Evolutionary conservation across 1,284 basidiomycete species (phyloP).

Genomic region (Ustilago xerochloae): DNA sequence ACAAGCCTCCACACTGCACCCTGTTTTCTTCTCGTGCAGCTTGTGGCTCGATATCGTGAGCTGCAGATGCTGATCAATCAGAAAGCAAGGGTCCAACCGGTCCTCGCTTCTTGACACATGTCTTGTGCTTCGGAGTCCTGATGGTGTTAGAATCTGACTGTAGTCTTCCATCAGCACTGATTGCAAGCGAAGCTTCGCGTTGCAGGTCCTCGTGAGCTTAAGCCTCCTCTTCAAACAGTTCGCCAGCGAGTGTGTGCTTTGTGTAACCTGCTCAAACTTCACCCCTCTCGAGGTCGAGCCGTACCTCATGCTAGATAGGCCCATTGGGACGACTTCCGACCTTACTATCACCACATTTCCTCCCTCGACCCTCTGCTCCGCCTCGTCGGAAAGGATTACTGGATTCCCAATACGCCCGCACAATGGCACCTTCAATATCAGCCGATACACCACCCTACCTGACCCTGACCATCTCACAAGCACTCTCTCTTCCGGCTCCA

Average conservation of each 20-base stretch:
- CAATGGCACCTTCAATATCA: conserved; percentile 22
- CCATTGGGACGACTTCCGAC: too few species aligned
- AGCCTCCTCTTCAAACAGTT: too few species aligned
- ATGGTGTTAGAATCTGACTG: not conserved
- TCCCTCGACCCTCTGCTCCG: not conserved
- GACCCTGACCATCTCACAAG: conserved; percentile 45
- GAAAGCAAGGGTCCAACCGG: conserved; percentile 22
- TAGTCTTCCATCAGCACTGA: not conserved
- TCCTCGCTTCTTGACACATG: conserved; percentile 4
- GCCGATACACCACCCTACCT: conserved; percentile 37
- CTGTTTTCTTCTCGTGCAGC: conserved; percentile 1
- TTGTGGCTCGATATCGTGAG: conserved; percentile 13
- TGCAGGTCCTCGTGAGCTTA: too few species aligned
- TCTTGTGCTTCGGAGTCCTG: conserved; percentile 1
- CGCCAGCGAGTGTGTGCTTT: not conserved
- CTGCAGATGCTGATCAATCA: conserved; percentile 39
- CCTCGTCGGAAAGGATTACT: too few species aligned
- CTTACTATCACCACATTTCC: not conserved
- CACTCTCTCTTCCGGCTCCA: conserved; percentile 32
- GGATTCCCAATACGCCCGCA: not conserved
- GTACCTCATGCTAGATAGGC: too few species aligned
- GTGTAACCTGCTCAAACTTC: not conserved
- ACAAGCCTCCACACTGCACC: conserved; percentile 22
- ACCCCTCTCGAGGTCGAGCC: too few species aligned
- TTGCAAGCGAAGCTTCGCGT: not conserved